Evolutionary conservation across 768 basidiomycete genomes (phyloP), one percentile per base, ranked within the genome.

Genomic region (Galerina marginata): DNA sequence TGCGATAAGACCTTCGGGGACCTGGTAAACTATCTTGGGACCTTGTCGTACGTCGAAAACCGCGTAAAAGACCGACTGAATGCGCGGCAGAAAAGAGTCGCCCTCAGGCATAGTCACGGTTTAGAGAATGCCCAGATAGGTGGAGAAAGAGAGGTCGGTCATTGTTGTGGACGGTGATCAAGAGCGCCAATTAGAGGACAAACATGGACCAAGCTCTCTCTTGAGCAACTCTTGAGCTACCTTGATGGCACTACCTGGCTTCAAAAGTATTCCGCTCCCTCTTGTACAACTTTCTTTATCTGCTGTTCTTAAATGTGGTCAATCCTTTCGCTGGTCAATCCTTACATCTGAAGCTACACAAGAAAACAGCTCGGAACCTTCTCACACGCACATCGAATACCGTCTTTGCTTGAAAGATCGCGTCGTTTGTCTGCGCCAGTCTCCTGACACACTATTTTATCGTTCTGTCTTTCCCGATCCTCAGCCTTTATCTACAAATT

Each of bases 1-100:
- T 6, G 88, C 83, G 62, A 96, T 93, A 52, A 95, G 86, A 45
- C 89, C 93, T 71, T 97, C 96, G 1, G 96, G 96, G 6, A 97
- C 95, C 75, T 99, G 96, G 68, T 91, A 91, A 4, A 93, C 87
- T 47, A 99, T 91, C 69, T 92, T 92, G 2, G 95, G 92, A 2
- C 97, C 96, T 56, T 90, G 86, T 5, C 77, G 78, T 39, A 89
- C 83, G 75, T 99, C 94, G 72, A 99, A 99, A 12, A 91, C 87
- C 3, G 96, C 90, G 69, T 97, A 98, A 79, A 99, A 98, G 12
- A 96, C 90, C 10, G 93, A 95, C 66, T 89, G 87, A 58, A 93
- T 90, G 53, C 83, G 80, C 39, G 92, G 92, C 47, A 90, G 82
- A 75, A 91, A 94, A 9, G 91, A 93, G 72, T 88, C 87, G n/a